Evolutionary conservation across 139 green algal species (phyloP).

Genomic region (Tetradesmus obliquus): DNA sequence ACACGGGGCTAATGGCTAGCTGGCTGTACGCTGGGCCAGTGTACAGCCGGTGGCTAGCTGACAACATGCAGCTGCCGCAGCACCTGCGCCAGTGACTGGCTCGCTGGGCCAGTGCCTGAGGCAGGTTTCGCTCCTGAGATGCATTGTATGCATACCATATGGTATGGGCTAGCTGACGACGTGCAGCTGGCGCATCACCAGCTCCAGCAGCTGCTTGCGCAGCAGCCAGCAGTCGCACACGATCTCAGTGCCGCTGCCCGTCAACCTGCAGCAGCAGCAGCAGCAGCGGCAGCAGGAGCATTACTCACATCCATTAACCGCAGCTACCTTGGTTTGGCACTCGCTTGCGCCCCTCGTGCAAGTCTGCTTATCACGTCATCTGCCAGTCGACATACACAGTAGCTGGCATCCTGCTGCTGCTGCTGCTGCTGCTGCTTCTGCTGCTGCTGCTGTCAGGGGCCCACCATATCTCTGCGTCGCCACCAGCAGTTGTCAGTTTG

Average conservation of each 20-base stretch:
- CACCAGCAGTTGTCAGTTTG: not conserved
- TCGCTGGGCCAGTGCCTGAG: no score
- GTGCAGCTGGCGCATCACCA: not conserved
- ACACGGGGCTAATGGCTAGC: no score
- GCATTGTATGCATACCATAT: no score
- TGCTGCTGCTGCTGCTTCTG: not conserved
- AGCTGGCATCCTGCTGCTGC: not conserved
- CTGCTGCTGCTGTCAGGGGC: not conserved
- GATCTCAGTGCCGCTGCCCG: not conserved
- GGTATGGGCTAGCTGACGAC: not conserved
- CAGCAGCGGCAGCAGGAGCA: not conserved
- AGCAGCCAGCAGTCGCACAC: not conserved
- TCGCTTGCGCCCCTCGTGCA: not conserved
- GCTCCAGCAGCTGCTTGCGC: not conserved
- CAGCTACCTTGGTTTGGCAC: not conserved
- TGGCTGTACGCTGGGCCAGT: no score
- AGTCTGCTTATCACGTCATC: not conserved
- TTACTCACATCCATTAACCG: no score
- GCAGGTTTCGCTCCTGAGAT: no score
- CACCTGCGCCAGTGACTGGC: no score
- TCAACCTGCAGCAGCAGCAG: conserved; percentile 16
- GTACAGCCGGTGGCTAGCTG: no score
- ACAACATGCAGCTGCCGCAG: no score
- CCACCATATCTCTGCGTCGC: not conserved
- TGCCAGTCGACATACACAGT: not conserved